Evolutionary conservation across 116 monocot species (phyloP).

Genomic region (Dioscorea cayenensis): DNA sequence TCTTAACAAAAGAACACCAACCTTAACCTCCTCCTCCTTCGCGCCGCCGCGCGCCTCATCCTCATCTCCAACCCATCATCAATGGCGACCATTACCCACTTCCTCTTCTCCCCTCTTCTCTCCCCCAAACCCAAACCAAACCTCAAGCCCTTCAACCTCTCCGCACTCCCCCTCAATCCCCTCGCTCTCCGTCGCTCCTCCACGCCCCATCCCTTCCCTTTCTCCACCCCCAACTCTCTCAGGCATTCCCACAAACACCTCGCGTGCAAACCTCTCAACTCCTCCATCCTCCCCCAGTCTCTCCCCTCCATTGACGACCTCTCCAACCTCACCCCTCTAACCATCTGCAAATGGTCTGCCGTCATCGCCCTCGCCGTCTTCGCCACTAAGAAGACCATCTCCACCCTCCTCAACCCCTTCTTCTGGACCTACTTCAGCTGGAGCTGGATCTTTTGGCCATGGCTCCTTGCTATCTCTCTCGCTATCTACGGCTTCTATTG

Average conservation of each 20-base stretch:
- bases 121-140: background rate
- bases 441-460: constrained; percentile 77
- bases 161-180: background rate
- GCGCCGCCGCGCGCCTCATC: no score
- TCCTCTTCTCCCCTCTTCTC: background rate
- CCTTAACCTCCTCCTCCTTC: no score
- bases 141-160: background rate
- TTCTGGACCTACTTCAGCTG: constrained; percentile 79
- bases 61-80: background rate
- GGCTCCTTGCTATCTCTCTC: constrained; percentile 29
- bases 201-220: background rate
- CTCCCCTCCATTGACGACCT: constrained; percentile 6
- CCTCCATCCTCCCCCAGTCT: background rate
- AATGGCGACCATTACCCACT: background rate
- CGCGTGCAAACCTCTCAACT: background rate
- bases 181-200: background rate
- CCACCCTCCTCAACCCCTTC: constrained; percentile 43
- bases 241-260: background rate
- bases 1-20: no score
- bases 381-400: constrained; percentile 13
- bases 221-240: background rate
- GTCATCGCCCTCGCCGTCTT: constrained; percentile 29
- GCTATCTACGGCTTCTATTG: constrained; percentile 37
- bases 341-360: constrained; percentile 58
- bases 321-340: constrained; percentile 39